Evolutionary conservation across 2,329 filamentous ascomycete genomes (phyloP).

Genomic region (Sphaerostilbella broomeana): DNA sequence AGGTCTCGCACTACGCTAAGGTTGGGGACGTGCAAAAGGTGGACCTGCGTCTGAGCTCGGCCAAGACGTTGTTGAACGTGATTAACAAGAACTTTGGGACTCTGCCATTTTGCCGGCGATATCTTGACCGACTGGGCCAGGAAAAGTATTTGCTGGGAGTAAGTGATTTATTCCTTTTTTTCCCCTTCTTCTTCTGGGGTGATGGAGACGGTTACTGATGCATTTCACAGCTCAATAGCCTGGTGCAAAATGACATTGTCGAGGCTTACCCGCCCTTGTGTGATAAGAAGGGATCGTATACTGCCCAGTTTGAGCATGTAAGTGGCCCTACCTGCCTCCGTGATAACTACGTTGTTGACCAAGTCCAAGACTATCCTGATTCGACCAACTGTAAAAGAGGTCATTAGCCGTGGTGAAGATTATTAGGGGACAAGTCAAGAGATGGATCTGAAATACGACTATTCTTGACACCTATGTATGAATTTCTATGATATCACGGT

Average conservation of each 20-base stretch:
- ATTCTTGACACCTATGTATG: neutral
- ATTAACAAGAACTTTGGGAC: constrained; percentile 98
- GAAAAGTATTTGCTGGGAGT: constrained; percentile 91
- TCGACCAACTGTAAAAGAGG: constrained; percentile 75
- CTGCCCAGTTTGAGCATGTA: constrained; percentile 91
- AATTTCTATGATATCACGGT: neutral
- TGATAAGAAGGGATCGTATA: constrained; percentile 91
- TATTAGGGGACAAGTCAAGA: constrained; percentile 46
- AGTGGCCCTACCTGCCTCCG: constrained; percentile 32
- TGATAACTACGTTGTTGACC: constrained; percentile 4
- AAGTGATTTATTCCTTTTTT: constrained; percentile 26
- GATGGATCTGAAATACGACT: constrained; percentile 25
- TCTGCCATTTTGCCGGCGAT: constrained; percentile 82
- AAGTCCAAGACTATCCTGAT: constrained; percentile 62
- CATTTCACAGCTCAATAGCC: constrained; percentile 65
- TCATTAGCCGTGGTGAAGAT: constrained; percentile 79
- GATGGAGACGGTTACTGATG: constrained; percentile 7
- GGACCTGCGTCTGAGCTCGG: constrained; percentile 69
- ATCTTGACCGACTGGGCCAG: constrained; percentile 86
- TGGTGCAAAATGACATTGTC: constrained; percentile 76
- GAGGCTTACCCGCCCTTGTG: constrained; percentile 85
- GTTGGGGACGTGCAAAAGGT: constrained; percentile 66
- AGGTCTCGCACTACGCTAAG: constrained; percentile 84
- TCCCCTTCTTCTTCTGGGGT: constrained; percentile 19
- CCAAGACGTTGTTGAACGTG: constrained; percentile 75